Evolutionary conservation across 2,329 filamentous ascomycete genomes (phyloP).

Genomic region (Cordyceps cateniannulata): DNA sequence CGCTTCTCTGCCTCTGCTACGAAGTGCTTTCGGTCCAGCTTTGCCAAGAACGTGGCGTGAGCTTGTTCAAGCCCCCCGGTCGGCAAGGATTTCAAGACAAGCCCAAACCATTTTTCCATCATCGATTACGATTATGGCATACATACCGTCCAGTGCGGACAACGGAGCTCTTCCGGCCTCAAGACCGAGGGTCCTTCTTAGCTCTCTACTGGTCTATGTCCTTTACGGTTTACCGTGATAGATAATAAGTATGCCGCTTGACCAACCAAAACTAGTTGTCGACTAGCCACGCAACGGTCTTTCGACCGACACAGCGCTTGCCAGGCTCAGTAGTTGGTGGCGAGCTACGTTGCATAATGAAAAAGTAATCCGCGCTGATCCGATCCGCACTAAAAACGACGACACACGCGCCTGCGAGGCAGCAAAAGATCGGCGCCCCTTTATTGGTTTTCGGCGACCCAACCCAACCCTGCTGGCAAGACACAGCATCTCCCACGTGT

Average conservation of each 20-base stretch:
- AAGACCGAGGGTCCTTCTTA: neutral
- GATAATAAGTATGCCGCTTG: neutral
- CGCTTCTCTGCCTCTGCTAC: neutral
- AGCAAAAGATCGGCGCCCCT: neutral
- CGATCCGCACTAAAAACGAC: constrained; percentile 3
- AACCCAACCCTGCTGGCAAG: neutral
- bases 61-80: neutral
- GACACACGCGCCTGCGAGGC: neutral
- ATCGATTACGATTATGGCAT: neutral
- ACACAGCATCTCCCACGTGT: neutral
- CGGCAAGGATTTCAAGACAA: neutral
- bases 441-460: neutral
- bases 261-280: neutral
- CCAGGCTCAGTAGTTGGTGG: neutral
- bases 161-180: neutral
- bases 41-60: constrained; percentile 1
- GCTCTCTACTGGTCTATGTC: too few relatives aligned
- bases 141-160: neutral
- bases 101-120: neutral
- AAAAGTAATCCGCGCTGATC: constrained; percentile 5
- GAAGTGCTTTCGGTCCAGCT: neutral
- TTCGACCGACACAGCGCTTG: neutral
- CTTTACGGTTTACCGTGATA: neutral
- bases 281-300: neutral
- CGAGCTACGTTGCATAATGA: neutral